Conservation (phyloP, 129 eudicot species). For the Artemisia tridentata region DNA sequence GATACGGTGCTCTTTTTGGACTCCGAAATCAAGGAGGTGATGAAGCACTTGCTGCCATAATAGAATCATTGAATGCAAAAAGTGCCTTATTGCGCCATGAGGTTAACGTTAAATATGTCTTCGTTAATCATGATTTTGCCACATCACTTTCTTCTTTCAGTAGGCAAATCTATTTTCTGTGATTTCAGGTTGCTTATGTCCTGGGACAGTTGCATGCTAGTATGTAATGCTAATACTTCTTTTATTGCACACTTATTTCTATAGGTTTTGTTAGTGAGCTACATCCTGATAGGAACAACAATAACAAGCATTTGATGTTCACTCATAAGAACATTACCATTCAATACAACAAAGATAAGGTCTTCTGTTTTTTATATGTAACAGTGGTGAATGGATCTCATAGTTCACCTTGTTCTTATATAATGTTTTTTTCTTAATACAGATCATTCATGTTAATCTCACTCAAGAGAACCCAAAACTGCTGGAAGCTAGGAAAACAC, state of each 20-base stretch:
- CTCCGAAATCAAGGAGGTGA: too few species aligned
- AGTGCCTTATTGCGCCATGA: too few species aligned
- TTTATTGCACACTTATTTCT: constrained; percentile 7
- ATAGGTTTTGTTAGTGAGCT: constrained; percentile 92
- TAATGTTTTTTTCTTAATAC: constrained; percentile 28
- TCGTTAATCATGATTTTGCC: too few species aligned
- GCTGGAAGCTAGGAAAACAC: constrained; percentile 70
- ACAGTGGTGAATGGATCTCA: constrained; percentile 14
- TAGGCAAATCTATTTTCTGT: background rate
- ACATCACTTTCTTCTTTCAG: too few species aligned
- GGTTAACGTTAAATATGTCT: too few species aligned
- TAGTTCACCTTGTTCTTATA: constrained; percentile 2
- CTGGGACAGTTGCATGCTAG: background rate
- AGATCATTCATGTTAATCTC: constrained; percentile 96
- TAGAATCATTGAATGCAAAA: too few species aligned
- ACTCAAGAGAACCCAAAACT: constrained; percentile 87
- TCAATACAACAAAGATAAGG: constrained; percentile 89
- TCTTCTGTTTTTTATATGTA: constrained; percentile 14
- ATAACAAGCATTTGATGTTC: constrained; percentile 76
- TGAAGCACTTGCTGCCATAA: too few species aligned
- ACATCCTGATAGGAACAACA: constrained; percentile 72
- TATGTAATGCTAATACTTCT: background rate
- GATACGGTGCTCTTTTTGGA: too few species aligned
- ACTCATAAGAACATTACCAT: constrained; percentile 68
- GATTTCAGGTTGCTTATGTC: too few species aligned